These are phyloP conservation scores for Trichoderma endophyticum DNA, from an alignment of 2,329 filamentous ascomycete species.

Conservation along the genomic window DNA sequence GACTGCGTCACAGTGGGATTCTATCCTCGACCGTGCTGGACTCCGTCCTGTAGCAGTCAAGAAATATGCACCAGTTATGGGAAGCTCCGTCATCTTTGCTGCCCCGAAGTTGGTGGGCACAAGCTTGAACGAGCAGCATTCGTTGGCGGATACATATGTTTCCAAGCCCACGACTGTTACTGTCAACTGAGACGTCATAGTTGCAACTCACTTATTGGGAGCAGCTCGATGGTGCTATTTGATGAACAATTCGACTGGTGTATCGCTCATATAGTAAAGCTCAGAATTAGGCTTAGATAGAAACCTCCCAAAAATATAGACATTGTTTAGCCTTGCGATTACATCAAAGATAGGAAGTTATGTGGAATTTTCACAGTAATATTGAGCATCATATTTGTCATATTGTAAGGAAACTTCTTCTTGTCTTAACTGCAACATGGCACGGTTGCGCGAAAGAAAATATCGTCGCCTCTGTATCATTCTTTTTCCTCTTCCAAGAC, in stretches of 20 bases:
- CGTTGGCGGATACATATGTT: neutral
- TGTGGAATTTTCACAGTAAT: neutral
- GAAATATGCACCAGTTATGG: conserved; percentile 14
- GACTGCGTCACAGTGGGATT: neutral
- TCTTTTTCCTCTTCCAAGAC: conserved; percentile 33
- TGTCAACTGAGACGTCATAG: neutral
- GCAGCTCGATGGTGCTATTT: neutral
- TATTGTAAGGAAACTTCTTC: neutral
- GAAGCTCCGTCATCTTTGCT: conserved; percentile 12
- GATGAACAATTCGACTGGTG: neutral
- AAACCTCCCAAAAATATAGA: neutral
- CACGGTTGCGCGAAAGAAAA: neutral
- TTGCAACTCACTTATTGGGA: neutral
- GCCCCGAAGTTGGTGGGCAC: neutral
- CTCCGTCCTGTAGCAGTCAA: neutral
- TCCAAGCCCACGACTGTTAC: neutral
- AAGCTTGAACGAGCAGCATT: neutral
- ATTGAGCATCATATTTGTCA: neutral
- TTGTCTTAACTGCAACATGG: neutral
- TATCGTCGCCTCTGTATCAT: neutral
- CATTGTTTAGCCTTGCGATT: neutral
- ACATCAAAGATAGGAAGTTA: too few relatives aligned
- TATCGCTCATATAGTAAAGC: neutral
- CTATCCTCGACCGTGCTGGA: neutral
- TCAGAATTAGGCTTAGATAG: neutral